Evolutionary conservation across 225 moss, liverwort and hornwort species (phyloP), one percentile per base, ranked within the genome.

Genomic region (Antitrichia curtipendula): DNA sequence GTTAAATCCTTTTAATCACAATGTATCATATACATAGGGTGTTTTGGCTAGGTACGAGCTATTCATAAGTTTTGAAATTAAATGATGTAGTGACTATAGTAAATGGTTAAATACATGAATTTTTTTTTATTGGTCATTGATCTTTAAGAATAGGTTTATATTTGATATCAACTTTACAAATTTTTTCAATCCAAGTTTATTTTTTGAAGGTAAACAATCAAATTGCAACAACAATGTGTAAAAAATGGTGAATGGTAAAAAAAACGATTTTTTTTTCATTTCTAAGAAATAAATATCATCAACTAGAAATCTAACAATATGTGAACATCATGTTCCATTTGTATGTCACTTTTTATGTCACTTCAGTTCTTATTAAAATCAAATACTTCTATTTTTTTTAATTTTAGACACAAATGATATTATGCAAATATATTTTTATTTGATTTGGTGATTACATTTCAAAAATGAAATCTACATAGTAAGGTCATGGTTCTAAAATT

Each of bases 21-120:
- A 21, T 52, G 34, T 52, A 0, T 75, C 1, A 5, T 52, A 52
- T 36, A 50, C 50, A 50, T 50, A 4, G 1, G 2, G 5, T 50
- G 2, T 20, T 8, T 0, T 32, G n/a, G n/a, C 8, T 20, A 50
- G 8, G 3, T 74, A 20, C 0, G 1, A 4, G 2, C 19, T 16
- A 41, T 3, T 74, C 31, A 74, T 47, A 0, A 1, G 0, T 7
- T 6, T 8, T 50, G 2, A 50, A 75, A 32, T 21, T 12, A 13
- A 27, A 19, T 74, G 32, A 49, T 49, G 3, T 7, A 32, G 1
- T 12, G 19, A 49, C 1, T 47, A 3, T 19, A 29, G 6, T 12
- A 66, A n/a, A n/a, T 21, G 65, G 20, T 65, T 36, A 6, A 66
- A 9, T 12, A 36, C 5, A 66, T 66, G 66, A n/a, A 65, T 20